Evolutionary conservation across 2,329 filamentous ascomycete genomes (phyloP).

Genomic region (Paecilomyces variotii): DNA sequence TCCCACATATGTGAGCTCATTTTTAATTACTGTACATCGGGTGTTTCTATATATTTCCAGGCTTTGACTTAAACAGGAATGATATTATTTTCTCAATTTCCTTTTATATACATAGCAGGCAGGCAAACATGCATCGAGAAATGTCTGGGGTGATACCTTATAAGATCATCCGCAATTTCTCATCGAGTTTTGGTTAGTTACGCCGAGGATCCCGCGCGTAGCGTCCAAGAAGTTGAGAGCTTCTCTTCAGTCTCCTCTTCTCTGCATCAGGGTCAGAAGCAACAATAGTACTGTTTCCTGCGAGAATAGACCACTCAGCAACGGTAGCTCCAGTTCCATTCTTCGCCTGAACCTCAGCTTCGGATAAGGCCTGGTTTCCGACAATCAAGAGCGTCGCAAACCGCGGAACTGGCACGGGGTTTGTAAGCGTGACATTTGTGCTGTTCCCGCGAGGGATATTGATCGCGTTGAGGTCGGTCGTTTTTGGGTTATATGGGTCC

Average conservation of each 20-base stretch:
- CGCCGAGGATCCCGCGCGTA: not conserved
- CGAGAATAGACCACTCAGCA: constrained; percentile 41
- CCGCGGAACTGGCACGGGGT: constrained; percentile 24
- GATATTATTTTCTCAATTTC: no score
- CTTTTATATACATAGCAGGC: no score
- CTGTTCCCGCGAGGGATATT: constrained; percentile 32
- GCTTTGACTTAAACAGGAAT: no score
- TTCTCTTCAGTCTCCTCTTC: not conserved
- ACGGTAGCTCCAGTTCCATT: constrained; percentile 39
- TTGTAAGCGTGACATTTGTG: constrained; percentile 30
- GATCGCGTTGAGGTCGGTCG: constrained; percentile 25
- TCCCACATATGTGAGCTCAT: no score
- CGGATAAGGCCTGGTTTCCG: constrained; percentile 33
- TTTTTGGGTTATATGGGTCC: constrained; percentile 26
- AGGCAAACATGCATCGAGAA: no score
- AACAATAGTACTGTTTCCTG: not conserved
- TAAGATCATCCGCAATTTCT: not conserved
- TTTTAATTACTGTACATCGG: no score
- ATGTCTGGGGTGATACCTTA: not conserved
- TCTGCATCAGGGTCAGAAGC: not conserved
- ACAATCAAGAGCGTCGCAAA: constrained; percentile 38
- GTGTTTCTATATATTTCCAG: no score
- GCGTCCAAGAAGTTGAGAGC: not conserved
- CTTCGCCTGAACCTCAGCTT: constrained; percentile 19
- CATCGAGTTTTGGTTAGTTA: not conserved